These are phyloP conservation scores for Puccinia hordei DNA, from an alignment of 1,284 basidiomycete genomes.

Conservation along the genomic window DNA sequence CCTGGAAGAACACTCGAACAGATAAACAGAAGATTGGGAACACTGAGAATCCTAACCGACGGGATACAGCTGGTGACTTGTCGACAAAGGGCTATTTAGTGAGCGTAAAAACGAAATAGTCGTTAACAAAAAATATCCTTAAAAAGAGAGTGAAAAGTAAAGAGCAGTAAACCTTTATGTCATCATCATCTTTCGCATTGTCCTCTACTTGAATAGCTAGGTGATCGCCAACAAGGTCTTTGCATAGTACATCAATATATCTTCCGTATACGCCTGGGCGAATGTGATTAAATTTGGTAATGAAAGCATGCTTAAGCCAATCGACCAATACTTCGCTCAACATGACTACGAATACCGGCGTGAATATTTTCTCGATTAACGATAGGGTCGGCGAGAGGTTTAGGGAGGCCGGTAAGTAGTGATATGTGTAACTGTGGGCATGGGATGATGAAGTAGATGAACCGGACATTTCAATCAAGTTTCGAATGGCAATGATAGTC, in stretches of 20 bases:
- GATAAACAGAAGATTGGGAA: conserved; percentile 87
- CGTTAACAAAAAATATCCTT: conserved; percentile 21
- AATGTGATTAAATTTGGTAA: conserved; percentile 94
- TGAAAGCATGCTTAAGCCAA: conserved; percentile 99
- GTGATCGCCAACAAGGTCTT: conserved; percentile 83
- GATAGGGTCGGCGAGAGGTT: conserved; percentile 59
- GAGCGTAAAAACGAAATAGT: conserved; percentile 22
- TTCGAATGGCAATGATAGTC: conserved; percentile 84
- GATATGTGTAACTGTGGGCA: conserved; percentile 63
- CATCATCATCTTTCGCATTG: conserved; percentile 62
- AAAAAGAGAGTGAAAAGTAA: conserved; percentile 2
- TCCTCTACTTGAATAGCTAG: conserved; percentile 70
- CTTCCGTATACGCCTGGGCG: conserved; percentile 92
- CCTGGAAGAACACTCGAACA: conserved; percentile 84
- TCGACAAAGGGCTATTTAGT: conserved; percentile 78
- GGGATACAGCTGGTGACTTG: conserved; percentile 89
- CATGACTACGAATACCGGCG: conserved; percentile 87
- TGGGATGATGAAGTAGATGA: conserved; percentile 65
- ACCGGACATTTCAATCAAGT: conserved; percentile 90
- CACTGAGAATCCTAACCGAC: conserved; percentile 88
- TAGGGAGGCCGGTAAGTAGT: conserved; percentile 48
- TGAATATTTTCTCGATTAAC: conserved; percentile 81
- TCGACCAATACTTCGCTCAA: conserved; percentile 92
- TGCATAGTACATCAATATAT: conserved; percentile 92
- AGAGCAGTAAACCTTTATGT: conserved; percentile 12